Evolutionary conservation across 139 green algal genomes (phyloP), one percentile per base, ranked within the genome.

Genomic region (Pycnococcus provasolii): DNA sequence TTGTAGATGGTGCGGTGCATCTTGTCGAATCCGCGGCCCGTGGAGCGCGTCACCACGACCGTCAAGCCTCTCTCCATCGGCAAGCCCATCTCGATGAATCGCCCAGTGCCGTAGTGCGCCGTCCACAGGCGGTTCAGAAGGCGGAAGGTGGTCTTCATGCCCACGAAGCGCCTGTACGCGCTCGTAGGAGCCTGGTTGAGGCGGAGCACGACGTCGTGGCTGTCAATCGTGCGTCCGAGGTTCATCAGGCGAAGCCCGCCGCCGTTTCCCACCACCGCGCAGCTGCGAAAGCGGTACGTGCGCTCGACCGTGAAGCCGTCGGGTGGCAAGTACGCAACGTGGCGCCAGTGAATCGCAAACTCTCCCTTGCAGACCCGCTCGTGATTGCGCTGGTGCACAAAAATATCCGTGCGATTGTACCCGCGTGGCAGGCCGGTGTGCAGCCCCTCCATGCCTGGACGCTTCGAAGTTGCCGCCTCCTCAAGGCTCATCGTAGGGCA

Each of bases 81-180:
- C 7, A 72, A 42, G 9, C 45, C 15, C 66, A 68, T 72, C 9
- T 68, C 40, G 15, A 40, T 9, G 37, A 58, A 66, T 5, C 66
- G 43, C 54, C 58, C 53, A 4, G 54, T 51, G 26, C 42, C 58
- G 55, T 72, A 72, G 58, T 68, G 66, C 40, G 15, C 39, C 40
- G 53, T 72, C 66, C 66, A 72, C 42, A 72, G 42, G 4, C 66
- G 47, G 43, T 72, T 72, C 1, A 72, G 53, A 4, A 72, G 26
- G 7, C 66, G 55, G 11, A 72, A 66, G 39, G 66, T 72, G 11
- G 66, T 72, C 5, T 66, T 66, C 54, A 42, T 66, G 4, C 66
- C 66, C 13, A 68, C 54, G 11, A 54, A 65, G 7, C 41, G 37
- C 26, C 4, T 7, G 55, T 59, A 72, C 11, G 11, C 54, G 51